Percentiles rank a stretch among this genome's conserved stretches.
Evolutionary conservation across 768 basidiomycete genomes (phyloP).

Genomic region (Rubroboletus pulcherrimus): DNA sequence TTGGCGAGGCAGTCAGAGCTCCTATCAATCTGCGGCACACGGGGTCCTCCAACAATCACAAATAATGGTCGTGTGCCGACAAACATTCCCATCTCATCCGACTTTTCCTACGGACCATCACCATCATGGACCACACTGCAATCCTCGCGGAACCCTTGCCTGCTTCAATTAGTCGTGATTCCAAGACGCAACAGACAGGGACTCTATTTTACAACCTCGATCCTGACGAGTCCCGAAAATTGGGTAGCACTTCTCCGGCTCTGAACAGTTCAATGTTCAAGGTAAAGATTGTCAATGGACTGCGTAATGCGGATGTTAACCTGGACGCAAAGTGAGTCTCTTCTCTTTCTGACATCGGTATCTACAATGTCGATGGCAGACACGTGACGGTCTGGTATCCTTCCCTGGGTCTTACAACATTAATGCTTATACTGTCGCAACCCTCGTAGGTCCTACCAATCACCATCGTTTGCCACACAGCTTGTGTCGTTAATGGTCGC

Average conservation of each 20-base stretch:
- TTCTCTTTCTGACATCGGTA: slow-evolving; percentile 20
- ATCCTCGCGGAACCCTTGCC: slow-evolving; percentile 13
- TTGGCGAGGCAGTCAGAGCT: not conserved
- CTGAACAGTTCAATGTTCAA: slow-evolving; percentile 37
- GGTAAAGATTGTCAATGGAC: slow-evolving; percentile 52
- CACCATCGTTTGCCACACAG: slow-evolving; percentile 48
- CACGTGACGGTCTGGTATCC: slow-evolving; percentile 35
- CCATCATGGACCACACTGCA: slow-evolving; percentile 13
- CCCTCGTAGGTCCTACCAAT: slow-evolving; percentile 59
- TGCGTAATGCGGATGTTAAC: slow-evolving; percentile 52
- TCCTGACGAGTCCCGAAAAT: slow-evolving; percentile 16
- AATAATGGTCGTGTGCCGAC: slow-evolving; percentile 25
- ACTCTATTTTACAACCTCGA: slow-evolving; percentile 7
- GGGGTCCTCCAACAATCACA: not conserved
- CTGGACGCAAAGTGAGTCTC: slow-evolving; percentile 69
- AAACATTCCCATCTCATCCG: not conserved
- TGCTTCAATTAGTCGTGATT: not conserved
- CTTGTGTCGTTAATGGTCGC: slow-evolving; percentile 53
- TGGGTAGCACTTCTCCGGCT: slow-evolving; percentile 33
- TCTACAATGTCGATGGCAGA: slow-evolving; percentile 29
- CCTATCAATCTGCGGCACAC: not conserved
- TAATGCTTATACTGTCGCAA: slow-evolving; percentile 16
- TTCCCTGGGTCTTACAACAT: slow-evolving; percentile 13
- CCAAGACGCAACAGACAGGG: slow-evolving; percentile 4
- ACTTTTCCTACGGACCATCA: not conserved